Conservation (phyloP, 805 yeast genomes). For the Pichia deserticola region DNA sequence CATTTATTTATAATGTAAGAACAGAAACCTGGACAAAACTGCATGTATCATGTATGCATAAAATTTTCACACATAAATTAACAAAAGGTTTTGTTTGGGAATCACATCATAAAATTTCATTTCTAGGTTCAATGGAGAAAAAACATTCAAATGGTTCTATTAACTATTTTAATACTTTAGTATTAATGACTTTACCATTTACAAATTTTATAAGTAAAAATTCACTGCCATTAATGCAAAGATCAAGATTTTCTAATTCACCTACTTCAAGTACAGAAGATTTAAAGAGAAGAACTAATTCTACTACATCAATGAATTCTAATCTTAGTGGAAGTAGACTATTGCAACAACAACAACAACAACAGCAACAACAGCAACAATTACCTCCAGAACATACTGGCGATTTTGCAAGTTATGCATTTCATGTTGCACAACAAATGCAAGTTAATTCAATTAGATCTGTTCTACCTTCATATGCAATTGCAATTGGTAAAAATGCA, state of each 20-base stretch:
- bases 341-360: not conserved
- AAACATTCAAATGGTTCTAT: conserved; percentile 39
- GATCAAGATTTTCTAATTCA: not conserved
- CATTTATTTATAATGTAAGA: conserved; percentile 44
- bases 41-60: conserved; percentile 46
- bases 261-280: not conserved
- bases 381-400: conserved; percentile 6
- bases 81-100: conserved; percentile 71
- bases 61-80: conserved; percentile 47
- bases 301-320: not conserved
- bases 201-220: conserved; percentile 35
- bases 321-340: not conserved
- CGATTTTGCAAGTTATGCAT: conserved; percentile 65
- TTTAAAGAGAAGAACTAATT: not conserved
- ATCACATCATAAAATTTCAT: conserved; percentile 64
- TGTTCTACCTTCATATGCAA: conserved; percentile 69
- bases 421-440: conserved; percentile 66
- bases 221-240: not conserved
- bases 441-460: conserved; percentile 60
- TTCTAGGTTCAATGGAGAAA: conserved; percentile 48
- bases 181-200: conserved; percentile 46
- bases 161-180: conserved; percentile 39
- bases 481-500: conserved; percentile 69
- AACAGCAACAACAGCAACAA: no score
- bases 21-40: conserved; percentile 60